A percentile compares a stretch with the other conserved stretches of the same genome.
phyloP scores from a whole-genome alignment of 2,329 filamentous ascomycete species.

The Fusarium humuli region DNA sequence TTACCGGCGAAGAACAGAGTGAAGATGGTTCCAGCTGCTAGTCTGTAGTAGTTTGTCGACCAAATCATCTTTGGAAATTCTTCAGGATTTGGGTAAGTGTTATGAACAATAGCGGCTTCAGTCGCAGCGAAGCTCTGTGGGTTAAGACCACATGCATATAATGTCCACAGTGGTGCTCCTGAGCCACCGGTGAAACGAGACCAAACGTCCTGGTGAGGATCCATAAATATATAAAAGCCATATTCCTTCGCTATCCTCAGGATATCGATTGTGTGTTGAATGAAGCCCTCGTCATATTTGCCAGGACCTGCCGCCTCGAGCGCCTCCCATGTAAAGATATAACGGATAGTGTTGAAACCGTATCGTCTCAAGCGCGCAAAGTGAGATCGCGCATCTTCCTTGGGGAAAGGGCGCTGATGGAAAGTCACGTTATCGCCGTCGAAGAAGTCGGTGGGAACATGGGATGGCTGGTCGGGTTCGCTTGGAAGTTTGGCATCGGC shows the following conservation, averaged over 20 bases:
- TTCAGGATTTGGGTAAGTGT: slow-evolving; percentile 86
- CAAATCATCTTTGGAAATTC: slow-evolving; percentile 99
- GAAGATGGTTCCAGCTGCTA: slow-evolving; percentile 91
- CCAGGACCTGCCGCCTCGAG: slow-evolving; percentile 92
- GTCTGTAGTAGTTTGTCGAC: slow-evolving; percentile 94
- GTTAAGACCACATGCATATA: slow-evolving; percentile 93
- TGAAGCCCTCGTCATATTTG: slow-evolving; percentile 93
- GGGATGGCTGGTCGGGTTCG: slow-evolving; percentile 82
- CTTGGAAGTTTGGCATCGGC: slow-evolving; percentile 91
- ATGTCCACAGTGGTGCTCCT: slow-evolving; percentile 96
- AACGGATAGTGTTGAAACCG: slow-evolving; percentile 96
- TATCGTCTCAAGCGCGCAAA: slow-evolving; percentile 87
- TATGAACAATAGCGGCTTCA: slow-evolving; percentile 93
- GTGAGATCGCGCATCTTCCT: slow-evolving; percentile 85
- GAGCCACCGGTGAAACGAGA: slow-evolving; percentile 94
- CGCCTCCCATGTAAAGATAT: slow-evolving; percentile 99
- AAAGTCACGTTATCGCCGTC: slow-evolving; percentile 94
- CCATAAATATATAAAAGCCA: slow-evolving; percentile 98
- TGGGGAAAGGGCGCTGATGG: slow-evolving; percentile 83
- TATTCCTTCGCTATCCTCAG: slow-evolving; percentile 87
- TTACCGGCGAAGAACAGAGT: slow-evolving; percentile 92
- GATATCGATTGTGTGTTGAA: slow-evolving; percentile 88
- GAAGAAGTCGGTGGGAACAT: slow-evolving; percentile 83
- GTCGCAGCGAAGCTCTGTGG: slow-evolving; percentile 86
- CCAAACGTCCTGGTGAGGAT: slow-evolving; percentile 99